Evolutionary conservation across 441 rosid genomes (phyloP).

Genomic region (Brassica hybrid): DNA sequence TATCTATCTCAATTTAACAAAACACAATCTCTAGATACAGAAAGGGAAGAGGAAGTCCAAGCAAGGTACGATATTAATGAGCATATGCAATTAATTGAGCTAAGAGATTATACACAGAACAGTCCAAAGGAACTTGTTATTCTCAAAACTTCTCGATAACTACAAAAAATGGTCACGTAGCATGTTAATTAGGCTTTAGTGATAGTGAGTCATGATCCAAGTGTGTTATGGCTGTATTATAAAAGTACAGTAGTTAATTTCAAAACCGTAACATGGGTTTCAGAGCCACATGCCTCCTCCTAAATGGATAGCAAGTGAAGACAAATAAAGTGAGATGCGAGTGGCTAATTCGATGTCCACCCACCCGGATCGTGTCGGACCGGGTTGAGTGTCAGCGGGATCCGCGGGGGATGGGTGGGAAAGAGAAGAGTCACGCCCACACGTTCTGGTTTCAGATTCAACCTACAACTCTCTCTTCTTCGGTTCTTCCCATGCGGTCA

Average conservation of each 20-base stretch:
- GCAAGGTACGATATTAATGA: constrained; percentile 36
- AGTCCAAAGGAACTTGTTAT: constrained; percentile 37
- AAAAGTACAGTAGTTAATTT: not conserved
- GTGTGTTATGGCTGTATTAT: constrained; percentile 37
- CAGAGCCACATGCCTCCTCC: constrained; percentile 42
- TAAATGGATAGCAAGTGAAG: constrained; percentile 35
- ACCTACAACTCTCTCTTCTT: constrained; percentile 47
- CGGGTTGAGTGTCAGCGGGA: constrained; percentile 52
- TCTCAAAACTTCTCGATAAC: constrained; percentile 31
- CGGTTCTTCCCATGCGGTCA: constrained; percentile 59
- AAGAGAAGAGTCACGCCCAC: constrained; percentile 58
- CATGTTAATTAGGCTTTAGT: constrained; percentile 45
- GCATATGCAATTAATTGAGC: constrained; percentile 41
- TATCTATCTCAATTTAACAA: not conserved
- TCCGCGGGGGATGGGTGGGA: constrained; percentile 50
- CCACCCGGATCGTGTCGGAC: constrained; percentile 19
- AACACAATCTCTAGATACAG: not conserved
- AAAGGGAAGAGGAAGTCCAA: constrained; percentile 6
- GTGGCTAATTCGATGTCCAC: constrained; percentile 34
- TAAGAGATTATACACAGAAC: constrained; percentile 33
- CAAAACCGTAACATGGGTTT: constrained; percentile 37
- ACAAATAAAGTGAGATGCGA: constrained; percentile 37
- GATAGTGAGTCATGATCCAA: constrained; percentile 42
- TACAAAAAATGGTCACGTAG: constrained; percentile 20
- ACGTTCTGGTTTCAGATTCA: constrained; percentile 64